Evolutionary conservation across 23 red algal species (phyloP), one percentile per base, ranked within the genome.

Genomic region (Chondrus crispus): DNA sequence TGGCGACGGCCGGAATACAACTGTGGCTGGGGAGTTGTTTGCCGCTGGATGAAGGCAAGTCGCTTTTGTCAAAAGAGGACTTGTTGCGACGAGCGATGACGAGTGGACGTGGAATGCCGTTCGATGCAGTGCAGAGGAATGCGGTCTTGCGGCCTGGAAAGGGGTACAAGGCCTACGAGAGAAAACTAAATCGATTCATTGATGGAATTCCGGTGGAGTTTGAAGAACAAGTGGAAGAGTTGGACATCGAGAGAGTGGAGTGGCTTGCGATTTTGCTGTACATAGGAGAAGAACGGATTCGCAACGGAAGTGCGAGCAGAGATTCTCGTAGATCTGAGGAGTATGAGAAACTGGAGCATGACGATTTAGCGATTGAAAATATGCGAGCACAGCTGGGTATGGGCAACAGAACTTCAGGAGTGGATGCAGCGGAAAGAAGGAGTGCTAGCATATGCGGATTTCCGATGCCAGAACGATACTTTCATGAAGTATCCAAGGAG

Each of bases 211-310:
- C 82, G 46, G 44, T 86, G 20, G 77, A 82, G 30, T 58, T 82
- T 62, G 57, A 54, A 42, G 82, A 55, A 20, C n/a, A 68, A 16
- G 51, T 86, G n/a, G 60, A 71, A 42, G 82, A 72, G 3, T 86
- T 86, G 13, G 39, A 86, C 51, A 39, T 72, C 16, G 60, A 86
- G 24, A 86, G 42, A 46, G n/a, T 86, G 41, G 82, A 86, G 39
- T 86, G 82, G 82, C 20, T 86, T 30, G 70, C 82, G 2, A 69
- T 86, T 41, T 11, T 71, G 4, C 62, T 86, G 4, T 28, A 52
- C 24, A 30, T 82, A 3, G 77, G 77, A 2, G 62, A 40, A 10
- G 50, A n/a, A n/a, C n/a, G n/a, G n/a, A n/a, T n/a, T n/a, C n/a
- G n/a, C n/a, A n/a, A n/a, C n/a, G n/a, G n/a, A n/a, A n/a, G n/a